phyloP scores from a whole-genome alignment of 352 stramenopile species.

The Globisporangium cederbergense region DNA sequence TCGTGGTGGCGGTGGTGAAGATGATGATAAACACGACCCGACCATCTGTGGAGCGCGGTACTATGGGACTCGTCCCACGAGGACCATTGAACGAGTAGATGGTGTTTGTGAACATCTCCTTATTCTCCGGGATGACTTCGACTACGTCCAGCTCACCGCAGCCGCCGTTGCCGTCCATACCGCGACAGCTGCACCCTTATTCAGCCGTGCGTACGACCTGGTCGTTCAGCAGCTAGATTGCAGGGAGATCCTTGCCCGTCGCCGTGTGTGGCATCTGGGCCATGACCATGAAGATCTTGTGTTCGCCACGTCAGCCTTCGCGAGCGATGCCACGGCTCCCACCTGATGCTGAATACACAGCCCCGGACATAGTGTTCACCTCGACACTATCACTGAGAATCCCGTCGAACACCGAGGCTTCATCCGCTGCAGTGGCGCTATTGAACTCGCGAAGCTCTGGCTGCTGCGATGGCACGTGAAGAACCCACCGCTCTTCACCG shows the following conservation, averaged over 20 bases:
- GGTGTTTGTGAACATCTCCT: conserved; percentile 29
- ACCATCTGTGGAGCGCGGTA: conserved; percentile 20
- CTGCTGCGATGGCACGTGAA: conserved; percentile 39
- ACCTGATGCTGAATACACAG: conserved; percentile 17
- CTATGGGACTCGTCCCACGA: conserved; percentile 25
- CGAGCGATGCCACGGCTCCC: conserved; percentile 23
- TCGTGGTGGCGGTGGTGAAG: conserved; percentile 13
- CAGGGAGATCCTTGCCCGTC: conserved; percentile 21
- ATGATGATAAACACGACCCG: conserved; percentile 37
- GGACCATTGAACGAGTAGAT: conserved; percentile 52
- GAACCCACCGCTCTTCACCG: conserved; percentile 30
- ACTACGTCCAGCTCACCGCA: conserved; percentile 51
- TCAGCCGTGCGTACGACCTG: conserved; percentile 43
- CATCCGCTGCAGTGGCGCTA: conserved; percentile 16
- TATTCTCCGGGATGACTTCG: conserved; percentile 29
- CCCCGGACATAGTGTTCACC: conserved; percentile 41
- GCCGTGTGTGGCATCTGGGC: conserved; percentile 29
- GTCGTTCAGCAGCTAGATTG: conserved; percentile 48
- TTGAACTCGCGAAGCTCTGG: conserved; percentile 42
- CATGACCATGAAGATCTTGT: conserved; percentile 58
- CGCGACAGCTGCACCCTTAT: conserved; percentile 54
- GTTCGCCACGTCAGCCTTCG: conserved; percentile 31
- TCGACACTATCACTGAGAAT: conserved; percentile 33
- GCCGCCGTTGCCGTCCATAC: conserved; percentile 39
- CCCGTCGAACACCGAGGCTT: conserved; percentile 21